A percentile compares a stretch with the other conserved stretches of the same genome.
phyloP scores from a whole-genome alignment of 306 rosid species.

The Heteromeles arbutifolia region DNA sequence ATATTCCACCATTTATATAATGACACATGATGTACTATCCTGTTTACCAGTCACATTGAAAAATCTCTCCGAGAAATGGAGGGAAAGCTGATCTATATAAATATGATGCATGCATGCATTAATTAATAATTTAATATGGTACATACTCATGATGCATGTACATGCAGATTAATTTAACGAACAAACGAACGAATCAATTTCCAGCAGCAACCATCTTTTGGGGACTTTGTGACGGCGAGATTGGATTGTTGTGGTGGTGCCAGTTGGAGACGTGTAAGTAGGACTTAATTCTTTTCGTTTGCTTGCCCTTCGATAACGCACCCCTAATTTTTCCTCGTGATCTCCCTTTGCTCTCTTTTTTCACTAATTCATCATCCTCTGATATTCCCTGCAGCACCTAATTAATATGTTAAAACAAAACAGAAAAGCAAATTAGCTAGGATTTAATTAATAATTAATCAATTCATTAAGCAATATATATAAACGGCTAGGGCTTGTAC shows the following conservation, averaged over 20 bases:
- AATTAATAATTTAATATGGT: not conserved
- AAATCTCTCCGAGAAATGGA: too few relatives aligned
- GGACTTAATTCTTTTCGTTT: slow-evolving; percentile 18
- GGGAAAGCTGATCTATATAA: too few relatives aligned
- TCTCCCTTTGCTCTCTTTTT: slow-evolving; percentile 26
- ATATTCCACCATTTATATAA: too few relatives aligned
- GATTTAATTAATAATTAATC: not conserved
- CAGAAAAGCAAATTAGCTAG: not conserved
- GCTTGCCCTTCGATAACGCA: slow-evolving; percentile 5
- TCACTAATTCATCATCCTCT: not conserved
- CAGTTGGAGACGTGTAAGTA: slow-evolving; percentile 11
- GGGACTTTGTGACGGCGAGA: not conserved
- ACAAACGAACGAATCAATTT: not conserved
- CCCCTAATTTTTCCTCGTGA: slow-evolving; percentile 6
- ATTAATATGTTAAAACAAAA: not conserved
- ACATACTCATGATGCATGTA: too few relatives aligned
- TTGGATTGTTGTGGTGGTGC: not conserved
- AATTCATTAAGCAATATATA: not conserved
- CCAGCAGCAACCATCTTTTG: not conserved
- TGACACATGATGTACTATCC: too few relatives aligned
- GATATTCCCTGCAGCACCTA: not conserved
- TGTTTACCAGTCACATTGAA: too few relatives aligned
- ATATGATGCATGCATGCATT: not conserved
- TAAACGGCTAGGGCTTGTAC: too few relatives aligned
- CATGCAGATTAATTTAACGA: too few relatives aligned